Evolutionary conservation across 345 rosid species (phyloP).

Genomic region (Eutrema japonicum): DNA sequence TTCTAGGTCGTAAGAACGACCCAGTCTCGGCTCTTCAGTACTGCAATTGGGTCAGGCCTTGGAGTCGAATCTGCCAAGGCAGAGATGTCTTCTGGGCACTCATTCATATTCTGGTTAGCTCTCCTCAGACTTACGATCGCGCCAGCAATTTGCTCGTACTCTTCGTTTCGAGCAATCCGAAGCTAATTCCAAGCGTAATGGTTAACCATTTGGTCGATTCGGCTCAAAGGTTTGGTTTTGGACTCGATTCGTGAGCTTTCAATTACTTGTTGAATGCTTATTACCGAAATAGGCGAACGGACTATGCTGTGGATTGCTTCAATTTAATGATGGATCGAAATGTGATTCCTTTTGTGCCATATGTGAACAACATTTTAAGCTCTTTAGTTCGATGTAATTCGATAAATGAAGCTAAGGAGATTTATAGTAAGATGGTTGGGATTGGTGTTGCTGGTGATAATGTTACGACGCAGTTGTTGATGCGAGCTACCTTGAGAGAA

Average conservation of each 20-base stretch:
- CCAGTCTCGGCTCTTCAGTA: slow-evolving; percentile 55
- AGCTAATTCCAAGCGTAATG: slow-evolving; percentile 40
- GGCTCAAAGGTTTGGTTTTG: slow-evolving; percentile 47
- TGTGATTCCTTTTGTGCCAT: slow-evolving; percentile 43
- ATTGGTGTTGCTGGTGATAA: slow-evolving; percentile 55
- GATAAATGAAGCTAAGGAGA: slow-evolving; percentile 48
- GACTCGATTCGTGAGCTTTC: slow-evolving; percentile 46
- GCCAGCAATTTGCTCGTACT: slow-evolving; percentile 49
- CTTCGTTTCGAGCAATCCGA: slow-evolving; percentile 46
- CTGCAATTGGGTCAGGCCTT: slow-evolving; percentile 42
- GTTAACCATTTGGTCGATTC: slow-evolving; percentile 51
- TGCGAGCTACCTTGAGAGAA: slow-evolving; percentile 61
- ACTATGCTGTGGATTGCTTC: slow-evolving; percentile 53
- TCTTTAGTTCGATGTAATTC: slow-evolving; percentile 48
- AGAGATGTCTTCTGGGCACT: slow-evolving; percentile 55
- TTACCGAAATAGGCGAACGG: slow-evolving; percentile 46
- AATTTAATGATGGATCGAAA: slow-evolving; percentile 48
- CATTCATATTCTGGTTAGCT: slow-evolving; percentile 56
- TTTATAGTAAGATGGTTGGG: slow-evolving; percentile 57
- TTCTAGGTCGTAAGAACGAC: slow-evolving; percentile 48
- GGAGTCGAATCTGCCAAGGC: slow-evolving; percentile 42
- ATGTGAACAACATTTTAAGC: slow-evolving; percentile 48
- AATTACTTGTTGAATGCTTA: slow-evolving; percentile 62
- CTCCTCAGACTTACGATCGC: slow-evolving; percentile 29
- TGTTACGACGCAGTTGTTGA: slow-evolving; percentile 48